Percentiles rank a stretch among this genome's conserved stretches.
phyloP scores from a whole-genome alignment of 371 early-diverging fungal species.

The Rhizopus delemar region DNA sequence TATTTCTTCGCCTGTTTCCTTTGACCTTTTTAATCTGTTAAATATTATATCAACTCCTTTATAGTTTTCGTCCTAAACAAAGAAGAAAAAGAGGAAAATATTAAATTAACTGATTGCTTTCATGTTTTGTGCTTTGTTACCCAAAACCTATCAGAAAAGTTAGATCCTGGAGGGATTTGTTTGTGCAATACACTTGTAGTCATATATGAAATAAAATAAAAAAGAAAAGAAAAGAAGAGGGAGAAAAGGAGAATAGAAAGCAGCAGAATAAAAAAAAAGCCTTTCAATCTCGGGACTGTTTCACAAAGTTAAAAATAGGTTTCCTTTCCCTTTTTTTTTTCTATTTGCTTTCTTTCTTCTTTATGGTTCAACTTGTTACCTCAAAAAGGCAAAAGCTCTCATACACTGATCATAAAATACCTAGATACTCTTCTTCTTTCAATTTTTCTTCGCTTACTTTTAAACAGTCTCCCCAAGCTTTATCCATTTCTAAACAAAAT shows the following conservation, averaged over 20 bases:
- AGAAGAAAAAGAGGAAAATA: neutral
- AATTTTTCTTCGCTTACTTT: slow-evolving; percentile 30
- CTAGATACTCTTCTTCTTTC: slow-evolving; percentile 16
- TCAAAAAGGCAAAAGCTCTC: neutral
- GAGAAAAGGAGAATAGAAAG: neutral
- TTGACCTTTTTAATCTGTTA: slow-evolving; percentile 27
- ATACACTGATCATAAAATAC: slow-evolving; percentile 1
- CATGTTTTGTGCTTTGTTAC: slow-evolving; percentile 14
- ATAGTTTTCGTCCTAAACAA: slow-evolving; percentile 22
- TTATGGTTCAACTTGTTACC: neutral
- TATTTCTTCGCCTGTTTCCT: slow-evolving; percentile 36
- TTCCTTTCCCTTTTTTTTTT: slow-evolving; percentile 1
- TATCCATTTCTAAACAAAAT: slow-evolving; percentile 36
- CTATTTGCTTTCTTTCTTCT: neutral
- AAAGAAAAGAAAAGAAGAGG: slow-evolving; percentile 1
- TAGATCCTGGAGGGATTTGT: slow-evolving; percentile 16
- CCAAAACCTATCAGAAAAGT: slow-evolving; percentile 30
- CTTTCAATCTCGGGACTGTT: slow-evolving; percentile 4
- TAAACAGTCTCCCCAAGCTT: slow-evolving; percentile 33
- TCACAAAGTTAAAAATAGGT: slow-evolving; percentile 5
- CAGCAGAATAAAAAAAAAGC: neutral
- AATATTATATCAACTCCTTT: slow-evolving; percentile 28
- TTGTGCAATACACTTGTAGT: slow-evolving; percentile 16
- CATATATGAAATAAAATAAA: slow-evolving; percentile 6
- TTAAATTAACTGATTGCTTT: slow-evolving; percentile 1